Evolutionary conservation across 2,329 filamentous ascomycete genomes (phyloP).

Genomic region (Fusarium protoensiforme): DNA sequence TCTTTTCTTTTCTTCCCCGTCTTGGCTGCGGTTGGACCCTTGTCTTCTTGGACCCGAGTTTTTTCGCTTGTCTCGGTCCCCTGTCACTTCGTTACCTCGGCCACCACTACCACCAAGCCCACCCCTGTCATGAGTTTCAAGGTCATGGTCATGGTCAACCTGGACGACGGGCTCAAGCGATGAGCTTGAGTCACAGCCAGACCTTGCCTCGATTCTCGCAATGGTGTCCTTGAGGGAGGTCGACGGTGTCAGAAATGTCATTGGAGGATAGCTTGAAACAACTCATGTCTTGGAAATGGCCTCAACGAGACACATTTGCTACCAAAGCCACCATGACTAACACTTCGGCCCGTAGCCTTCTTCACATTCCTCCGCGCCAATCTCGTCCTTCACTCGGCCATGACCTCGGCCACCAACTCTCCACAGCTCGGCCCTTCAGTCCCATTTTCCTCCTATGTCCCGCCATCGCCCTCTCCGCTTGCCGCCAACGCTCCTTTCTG

Average conservation of each 20-base stretch:
- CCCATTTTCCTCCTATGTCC: constrained; percentile 50
- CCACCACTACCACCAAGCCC: constrained; percentile 20
- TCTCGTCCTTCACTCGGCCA: constrained; percentile 73
- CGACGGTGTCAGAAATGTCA: not conserved
- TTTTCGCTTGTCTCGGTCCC: constrained; percentile 14
- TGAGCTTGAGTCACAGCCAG: not conserved
- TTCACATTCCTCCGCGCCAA: constrained; percentile 86
- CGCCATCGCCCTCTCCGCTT: constrained; percentile 66
- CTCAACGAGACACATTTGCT: not conserved
- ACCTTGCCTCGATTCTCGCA: not conserved
- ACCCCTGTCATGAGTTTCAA: constrained; percentile 18
- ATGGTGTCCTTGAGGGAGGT: not conserved
- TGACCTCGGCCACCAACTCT: constrained; percentile 73
- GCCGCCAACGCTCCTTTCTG: constrained; percentile 70
- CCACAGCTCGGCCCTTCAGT: constrained; percentile 68
- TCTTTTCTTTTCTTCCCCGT: constrained; percentile 4
- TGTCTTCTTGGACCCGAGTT: constrained; percentile 19
- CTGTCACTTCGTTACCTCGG: constrained; percentile 34
- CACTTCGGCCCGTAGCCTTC: constrained; percentile 68
- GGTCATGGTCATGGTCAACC: not conserved
- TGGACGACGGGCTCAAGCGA: not conserved
- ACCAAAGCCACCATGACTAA: constrained; percentile 30
- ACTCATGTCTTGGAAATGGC: not conserved
- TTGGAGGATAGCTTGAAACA: not conserved
- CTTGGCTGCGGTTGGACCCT: constrained; percentile 7